phyloP scores from a whole-genome alignment of 1,284 basidiomycete genomes.

The Cerrena zonata region DNA sequence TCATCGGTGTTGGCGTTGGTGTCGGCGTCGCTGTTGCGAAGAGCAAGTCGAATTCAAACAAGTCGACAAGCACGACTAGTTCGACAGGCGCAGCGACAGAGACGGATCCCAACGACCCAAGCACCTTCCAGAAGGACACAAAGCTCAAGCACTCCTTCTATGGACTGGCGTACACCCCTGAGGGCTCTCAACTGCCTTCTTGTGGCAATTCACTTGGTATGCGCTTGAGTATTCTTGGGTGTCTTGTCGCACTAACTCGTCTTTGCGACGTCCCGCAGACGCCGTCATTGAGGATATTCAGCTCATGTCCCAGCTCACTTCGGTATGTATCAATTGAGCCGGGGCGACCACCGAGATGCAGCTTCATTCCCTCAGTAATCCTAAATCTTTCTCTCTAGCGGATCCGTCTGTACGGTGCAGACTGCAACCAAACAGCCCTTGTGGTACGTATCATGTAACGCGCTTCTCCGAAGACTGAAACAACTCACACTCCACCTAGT shows the following conservation, averaged over 20 bases:
- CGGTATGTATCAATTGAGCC: slow-evolving; percentile 13
- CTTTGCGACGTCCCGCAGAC: slow-evolving; percentile 16
- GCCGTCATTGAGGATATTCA: slow-evolving; percentile 51
- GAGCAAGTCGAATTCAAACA: slow-evolving; percentile 20
- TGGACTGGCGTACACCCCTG: slow-evolving; percentile 71
- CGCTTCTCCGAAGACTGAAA: slow-evolving; percentile 13
- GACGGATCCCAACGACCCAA: slow-evolving; percentile 55
- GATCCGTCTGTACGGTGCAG: slow-evolving; percentile 54
- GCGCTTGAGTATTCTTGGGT: slow-evolving; percentile 14
- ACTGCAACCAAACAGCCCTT: slow-evolving; percentile 53
- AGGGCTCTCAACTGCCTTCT: slow-evolving; percentile 43
- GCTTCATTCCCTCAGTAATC: too few species aligned
- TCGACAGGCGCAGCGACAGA: slow-evolving; percentile 38
- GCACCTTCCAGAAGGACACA: slow-evolving; percentile 57
- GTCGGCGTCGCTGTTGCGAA: slow-evolving; percentile 53
- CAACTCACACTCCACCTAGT: slow-evolving; percentile 28
- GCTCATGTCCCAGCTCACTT: slow-evolving; percentile 55
- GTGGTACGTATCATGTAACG: slow-evolving; percentile 34
- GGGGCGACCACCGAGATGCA: neutral
- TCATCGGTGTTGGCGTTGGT: slow-evolving; percentile 45
- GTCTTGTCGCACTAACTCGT: neutral
- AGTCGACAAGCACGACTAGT: slow-evolving; percentile 15
- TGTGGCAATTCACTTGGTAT: slow-evolving; percentile 45
- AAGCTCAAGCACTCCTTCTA: slow-evolving; percentile 61
- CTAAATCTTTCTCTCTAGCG: too few species aligned